These are phyloP conservation scores for Fusarium sp. DNA, from an alignment of 2,329 filamentous ascomycete genomes.

Conservation along the genomic window DNA sequence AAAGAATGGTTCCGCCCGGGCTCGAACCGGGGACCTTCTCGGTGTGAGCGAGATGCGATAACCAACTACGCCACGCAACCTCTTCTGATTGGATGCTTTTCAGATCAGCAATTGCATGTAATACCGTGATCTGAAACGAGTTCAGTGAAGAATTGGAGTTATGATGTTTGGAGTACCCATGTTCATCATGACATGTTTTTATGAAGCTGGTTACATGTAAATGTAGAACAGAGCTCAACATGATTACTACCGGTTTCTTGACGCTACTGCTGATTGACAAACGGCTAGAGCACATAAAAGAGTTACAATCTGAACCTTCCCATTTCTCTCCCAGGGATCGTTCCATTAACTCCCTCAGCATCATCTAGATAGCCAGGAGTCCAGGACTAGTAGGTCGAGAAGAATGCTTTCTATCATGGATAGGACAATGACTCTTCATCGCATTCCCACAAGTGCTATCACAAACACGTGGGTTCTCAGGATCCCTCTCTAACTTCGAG, in stretches of 20 bases:
- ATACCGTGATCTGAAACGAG: fast-evolving
- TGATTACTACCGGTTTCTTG: fast-evolving
- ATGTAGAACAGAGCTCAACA: background rate
- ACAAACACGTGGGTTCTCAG: background rate
- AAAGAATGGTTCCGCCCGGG: constrained; percentile 1
- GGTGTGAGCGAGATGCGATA: constrained; percentile 8
- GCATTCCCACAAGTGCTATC: background rate
- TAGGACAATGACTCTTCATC: background rate
- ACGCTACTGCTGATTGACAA: background rate
- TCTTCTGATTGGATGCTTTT: background rate
- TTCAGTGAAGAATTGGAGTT: background rate
- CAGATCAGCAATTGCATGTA: fast-evolving
- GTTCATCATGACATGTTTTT: too few species aligned
- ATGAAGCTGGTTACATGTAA: too few species aligned
- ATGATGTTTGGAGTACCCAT: background rate
- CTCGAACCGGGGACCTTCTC: constrained; percentile 10
- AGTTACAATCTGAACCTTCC: background rate
- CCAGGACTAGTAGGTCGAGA: background rate
- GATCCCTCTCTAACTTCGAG: background rate
- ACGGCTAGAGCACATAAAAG: background rate
- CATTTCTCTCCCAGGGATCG: fast-evolving
- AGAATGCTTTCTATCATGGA: background rate
- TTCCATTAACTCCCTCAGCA: background rate
- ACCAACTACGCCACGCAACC: constrained; percentile 6
- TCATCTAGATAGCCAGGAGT: background rate